A percentile compares a stretch with the other conserved stretches of the same genome.
These are phyloP conservation scores for Comarum palustre DNA, from an alignment of 306 rosid genomes.

Conservation along the genomic window DNA sequence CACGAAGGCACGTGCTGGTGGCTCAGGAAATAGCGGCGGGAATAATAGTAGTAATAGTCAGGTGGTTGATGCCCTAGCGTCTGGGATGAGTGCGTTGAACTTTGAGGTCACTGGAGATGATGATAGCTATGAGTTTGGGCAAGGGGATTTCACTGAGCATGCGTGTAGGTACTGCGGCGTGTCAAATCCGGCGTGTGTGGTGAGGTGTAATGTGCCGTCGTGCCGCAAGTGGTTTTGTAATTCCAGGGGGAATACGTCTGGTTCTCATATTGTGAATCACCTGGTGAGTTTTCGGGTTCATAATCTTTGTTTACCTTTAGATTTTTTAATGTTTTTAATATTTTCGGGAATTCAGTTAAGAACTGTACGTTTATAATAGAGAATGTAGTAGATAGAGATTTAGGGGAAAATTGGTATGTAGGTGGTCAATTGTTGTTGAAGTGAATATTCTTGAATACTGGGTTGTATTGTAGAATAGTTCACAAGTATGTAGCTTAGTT, in stretches of 20 bases:
- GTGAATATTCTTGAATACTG: not conserved
- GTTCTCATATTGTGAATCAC: constrained; percentile 96
- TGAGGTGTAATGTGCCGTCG: constrained; percentile 95
- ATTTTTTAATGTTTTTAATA: not conserved
- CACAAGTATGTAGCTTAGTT: not conserved
- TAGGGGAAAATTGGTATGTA: not conserved
- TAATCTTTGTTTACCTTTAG: not conserved
- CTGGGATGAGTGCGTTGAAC: constrained; percentile 91
- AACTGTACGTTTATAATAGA: constrained; percentile 1
- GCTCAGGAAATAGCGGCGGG: constrained; percentile 49
- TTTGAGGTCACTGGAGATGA: constrained; percentile 95
- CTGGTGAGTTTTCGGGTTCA: constrained; percentile 51
- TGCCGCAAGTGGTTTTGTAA: constrained; percentile 99
- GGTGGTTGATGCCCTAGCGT: constrained; percentile 69
- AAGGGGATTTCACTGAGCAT: constrained; percentile 93
- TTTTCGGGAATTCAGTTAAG: not conserved
- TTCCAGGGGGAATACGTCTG: constrained; percentile 95
- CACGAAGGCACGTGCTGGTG: constrained; percentile 51
- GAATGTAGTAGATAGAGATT: not conserved
- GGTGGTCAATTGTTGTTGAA: not conserved
- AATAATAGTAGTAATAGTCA: constrained; percentile 39
- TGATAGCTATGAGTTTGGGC: constrained; percentile 69
- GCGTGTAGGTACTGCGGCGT: constrained; percentile 98
- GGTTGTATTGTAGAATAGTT: not conserved
- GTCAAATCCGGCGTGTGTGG: constrained; percentile 94